Base-by-base conservation (phyloP, 2,329 filamentous ascomycete genomes). In the Trematosphaeria pertusa region DNA sequence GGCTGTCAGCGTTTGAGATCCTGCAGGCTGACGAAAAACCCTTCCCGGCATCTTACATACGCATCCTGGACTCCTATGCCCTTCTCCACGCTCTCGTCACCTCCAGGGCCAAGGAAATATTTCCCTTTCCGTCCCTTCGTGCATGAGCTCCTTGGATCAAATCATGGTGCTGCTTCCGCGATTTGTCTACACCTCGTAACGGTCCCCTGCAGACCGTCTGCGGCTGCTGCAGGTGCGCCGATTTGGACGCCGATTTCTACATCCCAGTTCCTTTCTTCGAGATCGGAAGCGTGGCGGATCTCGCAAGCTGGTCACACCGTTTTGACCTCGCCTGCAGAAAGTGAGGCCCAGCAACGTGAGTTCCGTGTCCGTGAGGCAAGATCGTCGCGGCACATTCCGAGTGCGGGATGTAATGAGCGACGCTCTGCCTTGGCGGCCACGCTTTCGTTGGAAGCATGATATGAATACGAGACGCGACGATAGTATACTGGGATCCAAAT, bases 221-320 rank as follows among this genome's bases (percentile, higher is more conserved):
- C n/a, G 36, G 38, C 52, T 52, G 52, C 52, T 56, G 52, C 53
- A 50, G 39, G 50, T 46, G 35, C 47, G 43, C 53, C 41, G 43
- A 56, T 54, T 50, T 41, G 50, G 46, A 50, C 41, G 38, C 30
- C 39, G 37, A 52, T 43, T 37, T 22, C 35, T 24, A 18, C 12
- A 26, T 11, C 34, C 42, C 32, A 28, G 40, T n/a, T 15, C 30
- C 14, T 21, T 17, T 20, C 22, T 37, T 22, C 33, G 36, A n/a
- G 34, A 50, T 52, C 48, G 46, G 30, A 30, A 30, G 38, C 22
- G 14, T 9, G 44, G 15, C 24, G 45, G 49, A 56, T 56, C 52
- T 49, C 21, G 38, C 30, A 41, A n/a, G 37, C 21, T 15, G 20
- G 17, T 15, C 35, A 37, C 5, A 21, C n/a, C 35, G 35, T 5